Conservation (phyloP, 768 basidiomycete species). For the Punctularia strigosozonata region DNA sequence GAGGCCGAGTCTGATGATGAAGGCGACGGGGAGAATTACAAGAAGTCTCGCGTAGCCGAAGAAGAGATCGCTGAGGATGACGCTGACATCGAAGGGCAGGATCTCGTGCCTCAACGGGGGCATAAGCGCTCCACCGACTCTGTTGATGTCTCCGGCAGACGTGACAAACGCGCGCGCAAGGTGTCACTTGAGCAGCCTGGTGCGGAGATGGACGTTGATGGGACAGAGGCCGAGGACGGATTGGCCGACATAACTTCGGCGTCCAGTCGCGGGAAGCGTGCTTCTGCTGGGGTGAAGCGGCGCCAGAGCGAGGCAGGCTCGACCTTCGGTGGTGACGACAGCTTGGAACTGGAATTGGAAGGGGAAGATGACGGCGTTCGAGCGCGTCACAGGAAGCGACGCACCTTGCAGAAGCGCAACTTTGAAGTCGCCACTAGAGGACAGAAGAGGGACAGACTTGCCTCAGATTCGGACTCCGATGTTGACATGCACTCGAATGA, state of each 20-base stretch:
- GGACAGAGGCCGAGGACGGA: conserved; percentile 2
- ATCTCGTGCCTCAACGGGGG: conserved; percentile 24
- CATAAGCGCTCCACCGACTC: conserved; percentile 38
- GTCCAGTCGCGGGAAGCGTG: not conserved
- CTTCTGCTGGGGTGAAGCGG: conserved; percentile 55
- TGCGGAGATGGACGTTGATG: not conserved
- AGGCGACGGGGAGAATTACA: conserved; percentile 22
- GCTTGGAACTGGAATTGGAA: conserved; percentile 23
- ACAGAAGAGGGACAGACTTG: conserved; percentile 61
- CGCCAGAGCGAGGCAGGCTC: conserved; percentile 66
- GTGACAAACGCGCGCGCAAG: conserved; percentile 48
- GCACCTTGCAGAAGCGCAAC: conserved; percentile 42
- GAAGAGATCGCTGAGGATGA: conserved; percentile 36
- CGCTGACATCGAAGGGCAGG: conserved; percentile 32
- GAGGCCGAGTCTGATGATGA: conserved; percentile 22
- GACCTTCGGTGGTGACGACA: conserved; percentile 54
- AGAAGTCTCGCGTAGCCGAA: conserved; percentile 42
- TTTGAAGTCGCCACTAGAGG: conserved; percentile 37
- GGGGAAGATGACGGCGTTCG: conserved; percentile 24
- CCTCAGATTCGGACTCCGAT: conserved; percentile 21
- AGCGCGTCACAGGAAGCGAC: conserved; percentile 28
- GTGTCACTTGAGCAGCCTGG: conserved; percentile 21
- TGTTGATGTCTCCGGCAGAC: conserved; percentile 32
- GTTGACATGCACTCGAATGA: conserved; percentile 10
- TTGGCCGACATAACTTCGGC: conserved; percentile 5